Base-by-base conservation (phyloP, 805 yeast species). In the Nakazawaea laoshanensis region DNA sequence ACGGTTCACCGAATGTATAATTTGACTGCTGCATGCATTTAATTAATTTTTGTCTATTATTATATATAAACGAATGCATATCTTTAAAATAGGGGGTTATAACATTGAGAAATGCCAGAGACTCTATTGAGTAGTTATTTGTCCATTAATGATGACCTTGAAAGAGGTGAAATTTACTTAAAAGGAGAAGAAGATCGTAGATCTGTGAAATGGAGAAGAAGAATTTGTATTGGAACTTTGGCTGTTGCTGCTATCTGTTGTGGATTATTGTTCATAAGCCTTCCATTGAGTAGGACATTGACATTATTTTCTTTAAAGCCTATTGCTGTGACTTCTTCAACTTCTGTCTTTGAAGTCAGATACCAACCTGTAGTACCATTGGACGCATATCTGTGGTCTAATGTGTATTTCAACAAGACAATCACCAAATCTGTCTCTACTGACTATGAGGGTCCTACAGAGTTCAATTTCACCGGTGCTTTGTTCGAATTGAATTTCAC, bases 401-500 rank as follows among this genome's bases (percentile, higher is more conserved):
- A 27, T 13, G 18, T 28, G 19, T 27, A 34, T 15, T 32, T 42
- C 25, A 39, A 35, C 19, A 37, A 40, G 24, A 38, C 44, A 7
- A 25, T 29, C 4, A 23, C 25, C 23, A 20, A 25, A 17, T 14
- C 31, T 11, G 8, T 31, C 8, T 31, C 34, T 5, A 36, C 30
- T 12, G 36, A 33, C 4, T 40, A 29, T 24, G 25, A 22, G 5
- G 40, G 42, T 18, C 38, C 42, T n/a, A 31, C 32, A 13, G 33
- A 27, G 6, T 48, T 44, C 42, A 44, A 46, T 32, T 51, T 43
- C 44, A 48, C 52, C 19, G 50, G 47, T 24, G 57, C 42, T 26
- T 42, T 37, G 23, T 40, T 52, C 24, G 45, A 50, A n/a, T 45
- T 53, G 32, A 52, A 53, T 31, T 40, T 53, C 36, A 41, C 56